These are phyloP conservation scores for Plectosphaerella plurivora DNA, from an alignment of 2,329 filamentous ascomycete species.

Conservation along the genomic window DNA sequence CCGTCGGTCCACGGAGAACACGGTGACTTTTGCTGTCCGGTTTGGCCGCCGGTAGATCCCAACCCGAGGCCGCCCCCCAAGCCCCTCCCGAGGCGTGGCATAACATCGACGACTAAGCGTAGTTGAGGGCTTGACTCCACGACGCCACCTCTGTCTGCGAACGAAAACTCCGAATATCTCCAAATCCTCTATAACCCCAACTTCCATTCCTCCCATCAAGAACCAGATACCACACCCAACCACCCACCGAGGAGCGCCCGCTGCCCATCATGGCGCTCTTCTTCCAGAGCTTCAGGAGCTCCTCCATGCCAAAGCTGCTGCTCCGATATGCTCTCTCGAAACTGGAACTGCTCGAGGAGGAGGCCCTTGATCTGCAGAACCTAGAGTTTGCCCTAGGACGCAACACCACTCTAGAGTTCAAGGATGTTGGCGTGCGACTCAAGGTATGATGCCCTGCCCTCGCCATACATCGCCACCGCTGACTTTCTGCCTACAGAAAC, in stretches of 20 bases:
- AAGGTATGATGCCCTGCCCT: conserved; percentile 50
- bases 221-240: background rate
- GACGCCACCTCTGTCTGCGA: background rate
- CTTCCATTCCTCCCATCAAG: background rate
- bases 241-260: background rate
- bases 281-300: conserved; percentile 59
- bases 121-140: background rate
- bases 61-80: background rate
- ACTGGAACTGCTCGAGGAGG: conserved; percentile 82
- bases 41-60: conserved; percentile 9
- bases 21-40: conserved; percentile 16
- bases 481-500: conserved; percentile 57
- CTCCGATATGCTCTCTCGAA: conserved; percentile 80
- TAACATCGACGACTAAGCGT: background rate
- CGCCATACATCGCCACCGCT: conserved; percentile 8
- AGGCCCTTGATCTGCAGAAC: conserved; percentile 80
- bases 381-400: conserved; percentile 80
- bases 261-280: conserved; percentile 61
- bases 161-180: too few species aligned
- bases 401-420: conserved; percentile 78
- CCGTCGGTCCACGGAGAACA: conserved; percentile 28
- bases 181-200: background rate
- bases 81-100: too few species aligned
- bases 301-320: conserved; percentile 83
- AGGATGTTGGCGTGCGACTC: conserved; percentile 77